A percentile compares a stretch with the other conserved stretches of the same genome.
Conservation (phyloP, 208 protist genomes). For the Leishmania aethiopica region DNA sequence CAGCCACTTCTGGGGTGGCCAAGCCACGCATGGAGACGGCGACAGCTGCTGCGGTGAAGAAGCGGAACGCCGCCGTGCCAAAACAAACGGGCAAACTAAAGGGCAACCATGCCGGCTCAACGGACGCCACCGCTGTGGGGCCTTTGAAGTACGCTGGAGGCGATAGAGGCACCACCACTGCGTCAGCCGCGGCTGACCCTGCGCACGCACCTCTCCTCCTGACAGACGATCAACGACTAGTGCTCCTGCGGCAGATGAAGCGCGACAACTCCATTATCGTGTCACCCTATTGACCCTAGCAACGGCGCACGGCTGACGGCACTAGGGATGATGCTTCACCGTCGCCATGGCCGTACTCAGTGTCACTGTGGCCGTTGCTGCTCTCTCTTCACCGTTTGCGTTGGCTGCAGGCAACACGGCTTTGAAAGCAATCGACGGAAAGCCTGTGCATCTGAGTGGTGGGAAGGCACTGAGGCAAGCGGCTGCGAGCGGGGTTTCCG, state of each 20-base stretch:
- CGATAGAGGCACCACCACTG: not conserved
- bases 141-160: not conserved
- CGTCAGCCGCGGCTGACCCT: not conserved
- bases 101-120: not conserved
- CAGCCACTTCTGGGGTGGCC: not conserved
- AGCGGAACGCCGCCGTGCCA: not conserved
- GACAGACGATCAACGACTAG: conserved; percentile 25
- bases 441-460: not conserved
- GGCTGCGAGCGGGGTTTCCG: not conserved
- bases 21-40: not conserved
- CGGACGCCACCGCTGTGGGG: not conserved
- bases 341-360: not conserved
- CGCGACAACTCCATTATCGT: conserved; percentile 23
- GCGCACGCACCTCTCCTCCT: not conserved
- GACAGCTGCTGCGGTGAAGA: not conserved
- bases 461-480: not conserved
- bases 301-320: not conserved
- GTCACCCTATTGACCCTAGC: conserved; percentile 12
- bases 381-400: not conserved
- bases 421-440: not conserved
- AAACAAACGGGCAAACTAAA: not conserved
- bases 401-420: not conserved
- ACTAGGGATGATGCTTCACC: not conserved
- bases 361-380: not conserved
- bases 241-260: conserved; percentile 28